Base-by-base conservation (phyloP, 306 rosid genomes). In the Prunus armeniaca region DNA sequence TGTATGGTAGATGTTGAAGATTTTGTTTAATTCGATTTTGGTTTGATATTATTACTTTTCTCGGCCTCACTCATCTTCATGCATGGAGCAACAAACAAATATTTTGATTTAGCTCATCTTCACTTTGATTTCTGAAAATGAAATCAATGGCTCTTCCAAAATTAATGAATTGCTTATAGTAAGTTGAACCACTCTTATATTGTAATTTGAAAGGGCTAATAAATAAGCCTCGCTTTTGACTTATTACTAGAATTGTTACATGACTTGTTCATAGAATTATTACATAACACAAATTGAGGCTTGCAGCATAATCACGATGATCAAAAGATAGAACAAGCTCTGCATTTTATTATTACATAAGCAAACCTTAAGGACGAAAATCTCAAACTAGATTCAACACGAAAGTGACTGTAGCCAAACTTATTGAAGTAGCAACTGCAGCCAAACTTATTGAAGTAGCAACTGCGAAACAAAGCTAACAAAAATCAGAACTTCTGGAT, bases 401-500 rank as follows among this genome's bases (percentile, higher is more conserved):
- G 25, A 14, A 12, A 65, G 69, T 22, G 24, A 0, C 24, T 22
- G 24, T 22, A 22, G 24, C 24, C 24, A 22, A 22, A 22, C 24
- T 22, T 22, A 22, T 22, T 22, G 24, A 22, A 22, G 24, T 22
- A 22, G 24, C 24, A 22, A 22, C 24, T 22, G 24, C 24, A 22
- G 30, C 57, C 57, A 52, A 18, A 52, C 20, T 19, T 52, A 52
- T 52, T 52, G 57, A 3, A 19, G 4, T 10, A 43, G 25, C 9
- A 30, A 27, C 22, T 15, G 45, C 12, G 67, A 63, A 28, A 13
- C 45, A 46, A 68, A 19, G 54, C 12, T 32, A 63, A 63, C 50
- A 47, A 47, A 49, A 55, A 58, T 72, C 78, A 88, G 60, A 91
- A 91, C 69, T 87, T 89, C 73, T 79, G 86, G 86, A 91, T 87